A percentile compares a stretch with the other conserved stretches of the same genome.
phyloP scores from a whole-genome alignment of 257 asterid species.

The Solanum rostratum region DNA sequence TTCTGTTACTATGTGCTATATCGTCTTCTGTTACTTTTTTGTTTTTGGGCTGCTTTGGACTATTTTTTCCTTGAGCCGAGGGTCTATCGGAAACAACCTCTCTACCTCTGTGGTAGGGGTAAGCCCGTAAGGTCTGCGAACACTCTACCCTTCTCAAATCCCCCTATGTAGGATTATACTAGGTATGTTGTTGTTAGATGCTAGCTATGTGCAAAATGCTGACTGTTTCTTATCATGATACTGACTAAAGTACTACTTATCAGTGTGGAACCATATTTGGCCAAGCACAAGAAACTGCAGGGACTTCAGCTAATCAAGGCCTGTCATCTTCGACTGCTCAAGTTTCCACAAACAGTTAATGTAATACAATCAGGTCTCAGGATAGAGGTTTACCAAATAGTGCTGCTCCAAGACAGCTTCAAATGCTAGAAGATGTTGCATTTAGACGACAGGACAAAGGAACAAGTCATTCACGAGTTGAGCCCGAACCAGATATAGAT shows the following conservation, averaged over 20 bases:
- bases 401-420: background rate
- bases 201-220: background rate
- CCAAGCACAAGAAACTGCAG: background rate
- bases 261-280: constrained; percentile 16
- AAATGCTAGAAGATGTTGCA: constrained; percentile 3
- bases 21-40: background rate
- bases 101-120: too few relatives aligned
- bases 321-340: background rate
- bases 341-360: background rate
- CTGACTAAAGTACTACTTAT: background rate
- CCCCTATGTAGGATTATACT: too few relatives aligned
- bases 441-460: constrained; percentile 7
- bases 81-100: background rate
- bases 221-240: background rate
- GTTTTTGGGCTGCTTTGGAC: background rate
- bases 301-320: constrained; percentile 8
- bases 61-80: background rate
- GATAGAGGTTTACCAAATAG: background rate
- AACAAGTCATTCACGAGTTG: constrained; percentile 13
- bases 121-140: too few relatives aligned
- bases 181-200: background rate
- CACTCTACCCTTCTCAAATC: too few relatives aligned
- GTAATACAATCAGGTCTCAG: background rate
- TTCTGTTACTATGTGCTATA: background rate
- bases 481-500: constrained; percentile 11